A percentile compares a stretch with the other conserved stretches of the same genome.
Evolutionary conservation across 768 basidiomycete genomes (phyloP).

Genomic region (Suillus decipiens): DNA sequence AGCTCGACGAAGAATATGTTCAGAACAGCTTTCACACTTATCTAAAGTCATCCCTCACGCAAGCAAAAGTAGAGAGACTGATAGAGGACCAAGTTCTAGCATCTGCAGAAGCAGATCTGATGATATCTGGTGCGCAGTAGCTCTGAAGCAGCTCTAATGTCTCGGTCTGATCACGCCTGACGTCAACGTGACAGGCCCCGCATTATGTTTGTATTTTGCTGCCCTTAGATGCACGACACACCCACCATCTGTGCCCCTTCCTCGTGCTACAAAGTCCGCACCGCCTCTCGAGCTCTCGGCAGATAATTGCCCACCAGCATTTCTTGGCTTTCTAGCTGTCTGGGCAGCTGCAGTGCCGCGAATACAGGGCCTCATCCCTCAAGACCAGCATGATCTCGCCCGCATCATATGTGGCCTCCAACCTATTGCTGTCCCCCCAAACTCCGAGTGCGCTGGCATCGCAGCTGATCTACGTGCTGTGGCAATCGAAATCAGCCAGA

Average conservation of each 20-base stretch:
- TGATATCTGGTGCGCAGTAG: slow-evolving; percentile 71
- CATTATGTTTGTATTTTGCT: slow-evolving; percentile 82
- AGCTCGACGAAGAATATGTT: slow-evolving; percentile 63
- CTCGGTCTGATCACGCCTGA: not conserved
- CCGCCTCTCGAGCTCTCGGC: slow-evolving; percentile 61
- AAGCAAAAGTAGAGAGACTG: slow-evolving; percentile 75
- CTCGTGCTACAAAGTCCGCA: slow-evolving; percentile 48
- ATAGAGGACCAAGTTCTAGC: slow-evolving; percentile 73
- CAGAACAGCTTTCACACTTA: slow-evolving; percentile 84
- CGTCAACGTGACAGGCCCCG: slow-evolving; percentile 53
- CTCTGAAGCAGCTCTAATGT: not conserved
- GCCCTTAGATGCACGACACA: slow-evolving; percentile 73
- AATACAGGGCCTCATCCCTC: slow-evolving; percentile 63
- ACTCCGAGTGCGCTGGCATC: slow-evolving; percentile 53
- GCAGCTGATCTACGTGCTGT: slow-evolving; percentile 83
- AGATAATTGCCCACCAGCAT: slow-evolving; percentile 68
- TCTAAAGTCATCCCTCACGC: slow-evolving; percentile 74
- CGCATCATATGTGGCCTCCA: slow-evolving; percentile 70
- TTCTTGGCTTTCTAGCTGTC: slow-evolving; percentile 67
- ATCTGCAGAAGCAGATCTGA: slow-evolving; percentile 79
- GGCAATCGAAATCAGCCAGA: slow-evolving; percentile 84
- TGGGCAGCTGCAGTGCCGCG: slow-evolving; percentile 68
- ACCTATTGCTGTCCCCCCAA: slow-evolving; percentile 41
- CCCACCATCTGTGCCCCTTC: slow-evolving; percentile 82
- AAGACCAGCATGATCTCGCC: slow-evolving; percentile 80